Base-by-base conservation (phyloP, 2,329 filamentous ascomycete genomes). In the Xylariaceae sp. region DNA sequence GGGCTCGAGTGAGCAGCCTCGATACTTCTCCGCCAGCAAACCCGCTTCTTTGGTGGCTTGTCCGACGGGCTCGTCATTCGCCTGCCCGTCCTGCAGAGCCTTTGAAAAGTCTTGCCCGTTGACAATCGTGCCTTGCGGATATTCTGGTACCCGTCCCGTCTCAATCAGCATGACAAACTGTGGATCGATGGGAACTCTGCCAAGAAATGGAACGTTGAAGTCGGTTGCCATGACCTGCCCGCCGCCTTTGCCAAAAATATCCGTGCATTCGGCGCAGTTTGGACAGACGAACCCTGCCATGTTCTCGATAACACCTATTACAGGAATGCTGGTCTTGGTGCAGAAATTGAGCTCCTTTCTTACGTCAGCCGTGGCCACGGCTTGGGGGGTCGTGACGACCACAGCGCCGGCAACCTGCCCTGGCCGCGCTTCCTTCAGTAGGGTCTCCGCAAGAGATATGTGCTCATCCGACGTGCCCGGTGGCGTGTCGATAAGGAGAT, bases 401-500 rank as follows among this genome's bases (percentile, higher is more conserved):
- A 98, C 88, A 0, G 92, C 90, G 7, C 90, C 92, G 1, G 84
- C 77, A 2, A 96, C 74, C 51, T 88, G 83, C 0, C 78, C 78
- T 0, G 78, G 73, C 3, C 66, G 57, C n/a, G 76, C 70, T 40
- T 74, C 73, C 41, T 73, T 71, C 42, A 90, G 70, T 0, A 95
- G 72, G 14, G 85, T 92, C 61, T 97, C 90, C 5, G 88, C 88
- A 1, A 96, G 78, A 1, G 88, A 92, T 34, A 98, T 97, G 60
- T 97, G 92, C 65, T 98, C 92, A 64, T 98, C 92, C 44, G 85
- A 92, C 2, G 92, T 98, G 3, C 92, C 92, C 0, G 92, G 92
- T 9, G 92, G 92, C 3, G 92, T 98, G 63, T 98, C 92, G 56
- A 98, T 87, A 43, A 98, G 76, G 1, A 98, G 73, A 58, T 87